These are phyloP conservation scores for Alternaria gansuensis DNA, from an alignment of 2,329 filamentous ascomycete genomes.

Conservation along the genomic window DNA sequence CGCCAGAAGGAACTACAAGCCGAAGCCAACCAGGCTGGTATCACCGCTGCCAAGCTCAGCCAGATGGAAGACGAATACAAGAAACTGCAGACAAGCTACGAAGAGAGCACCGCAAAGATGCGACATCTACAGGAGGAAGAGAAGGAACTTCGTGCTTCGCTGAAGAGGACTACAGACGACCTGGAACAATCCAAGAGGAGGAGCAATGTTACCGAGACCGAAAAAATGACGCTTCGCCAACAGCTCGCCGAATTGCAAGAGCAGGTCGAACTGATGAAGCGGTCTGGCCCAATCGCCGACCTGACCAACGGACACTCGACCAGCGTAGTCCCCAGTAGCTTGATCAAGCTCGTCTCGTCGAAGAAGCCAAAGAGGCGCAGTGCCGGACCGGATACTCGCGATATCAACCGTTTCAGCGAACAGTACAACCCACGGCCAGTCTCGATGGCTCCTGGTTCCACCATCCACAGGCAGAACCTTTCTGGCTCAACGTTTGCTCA, in stretches of 20 bases:
- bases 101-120: slow-evolving; percentile 88
- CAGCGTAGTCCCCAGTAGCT: slow-evolving; percentile 65
- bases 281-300: slow-evolving; percentile 73
- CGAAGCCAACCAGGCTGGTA: slow-evolving; percentile 97
- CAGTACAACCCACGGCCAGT: slow-evolving; percentile 94
- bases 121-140: slow-evolving; percentile 96
- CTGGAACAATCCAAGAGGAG: slow-evolving; percentile 80
- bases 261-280: slow-evolving; percentile 86
- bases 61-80: slow-evolving; percentile 96
- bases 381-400: slow-evolving; percentile 83
- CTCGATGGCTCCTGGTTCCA: slow-evolving; percentile 84
- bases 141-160: slow-evolving; percentile 80
- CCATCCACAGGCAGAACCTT: slow-evolving; percentile 72
- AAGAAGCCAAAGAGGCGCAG: slow-evolving; percentile 98
- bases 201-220: slow-evolving; percentile 79
- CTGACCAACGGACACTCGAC: slow-evolving; percentile 69
- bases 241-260: slow-evolving; percentile 91
- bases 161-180: slow-evolving; percentile 80
- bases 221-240: slow-evolving; percentile 85
- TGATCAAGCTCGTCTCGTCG: slow-evolving; percentile 95
- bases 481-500: slow-evolving; percentile 81
- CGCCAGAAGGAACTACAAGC: slow-evolving; percentile 93
- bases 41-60: slow-evolving; percentile 86
- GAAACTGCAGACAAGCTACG: slow-evolving; percentile 86
- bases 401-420: slow-evolving; percentile 87